A percentile compares a stretch with the other conserved stretches of the same genome.
Conservation (phyloP, 169 alveolate species). For the Fabrea salina region DNA sequence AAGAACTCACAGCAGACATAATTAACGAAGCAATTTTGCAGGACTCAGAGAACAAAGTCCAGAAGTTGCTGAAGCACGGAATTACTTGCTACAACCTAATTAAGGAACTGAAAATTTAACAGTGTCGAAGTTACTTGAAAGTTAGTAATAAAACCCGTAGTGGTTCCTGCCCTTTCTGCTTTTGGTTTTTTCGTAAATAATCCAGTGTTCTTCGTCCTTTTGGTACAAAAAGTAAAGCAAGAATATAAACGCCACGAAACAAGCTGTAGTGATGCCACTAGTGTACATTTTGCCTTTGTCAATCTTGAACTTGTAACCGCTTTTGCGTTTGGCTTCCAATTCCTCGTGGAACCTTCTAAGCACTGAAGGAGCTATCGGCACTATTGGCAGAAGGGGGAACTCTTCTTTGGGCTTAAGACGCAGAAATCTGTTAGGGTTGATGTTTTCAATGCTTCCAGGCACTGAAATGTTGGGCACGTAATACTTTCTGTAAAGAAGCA, state of each 20-base stretch:
- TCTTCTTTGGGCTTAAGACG: slow-evolving; percentile 30
- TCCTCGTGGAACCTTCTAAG: slow-evolving; percentile 18
- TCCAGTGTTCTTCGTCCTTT: slow-evolving; percentile 31
- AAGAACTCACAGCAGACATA: slow-evolving; percentile 24
- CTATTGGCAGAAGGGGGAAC: slow-evolving; percentile 11
- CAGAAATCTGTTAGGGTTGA: slow-evolving; percentile 24
- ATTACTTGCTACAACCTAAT: too few relatives aligned
- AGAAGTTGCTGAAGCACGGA: too few relatives aligned
- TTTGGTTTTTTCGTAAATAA: not conserved
- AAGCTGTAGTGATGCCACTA: not conserved
- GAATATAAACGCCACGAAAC: not conserved
- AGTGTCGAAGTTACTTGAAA: too few relatives aligned
- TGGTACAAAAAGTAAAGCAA: not conserved
- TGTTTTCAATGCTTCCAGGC: slow-evolving; percentile 29
- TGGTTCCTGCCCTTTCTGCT: not conserved
- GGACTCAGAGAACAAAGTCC: too few relatives aligned
- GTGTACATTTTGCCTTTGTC: slow-evolving; percentile 9
- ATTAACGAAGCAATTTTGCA: too few relatives aligned
- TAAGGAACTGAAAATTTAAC: too few relatives aligned
- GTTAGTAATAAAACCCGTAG: slow-evolving; percentile 1
- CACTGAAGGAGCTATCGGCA: slow-evolving; percentile 6
- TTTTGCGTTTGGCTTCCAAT: not conserved
- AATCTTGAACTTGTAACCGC: slow-evolving; percentile 14
- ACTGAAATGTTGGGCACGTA: not conserved
- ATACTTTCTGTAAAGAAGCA: slow-evolving; percentile 19